Percentiles rank a stretch among this genome's conserved stretches.
Evolutionary conservation across 2,329 filamentous ascomycete species (phyloP).

Genomic region (Botrytis byssoidea): DNA sequence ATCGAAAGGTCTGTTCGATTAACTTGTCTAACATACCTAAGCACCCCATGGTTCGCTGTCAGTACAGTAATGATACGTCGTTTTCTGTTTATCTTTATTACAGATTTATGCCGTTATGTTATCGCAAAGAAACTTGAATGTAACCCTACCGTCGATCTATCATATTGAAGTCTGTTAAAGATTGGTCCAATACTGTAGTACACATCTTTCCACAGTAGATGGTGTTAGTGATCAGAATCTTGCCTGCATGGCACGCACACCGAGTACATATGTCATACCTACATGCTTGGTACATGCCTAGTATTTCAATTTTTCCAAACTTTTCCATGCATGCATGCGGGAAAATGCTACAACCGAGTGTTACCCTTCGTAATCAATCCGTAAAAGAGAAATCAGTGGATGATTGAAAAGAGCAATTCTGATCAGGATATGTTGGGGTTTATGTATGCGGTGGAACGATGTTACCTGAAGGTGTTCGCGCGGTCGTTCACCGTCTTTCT

Average conservation of each 20-base stretch:
- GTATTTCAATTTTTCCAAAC: background rate
- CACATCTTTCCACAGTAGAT: background rate
- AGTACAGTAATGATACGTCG: background rate
- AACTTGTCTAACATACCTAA: background rate
- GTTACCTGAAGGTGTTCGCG: background rate
- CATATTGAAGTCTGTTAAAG: background rate
- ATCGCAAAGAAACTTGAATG: background rate
- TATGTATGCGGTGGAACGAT: background rate
- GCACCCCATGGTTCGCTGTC: background rate
- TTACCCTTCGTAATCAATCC: background rate
- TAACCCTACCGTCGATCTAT: background rate
- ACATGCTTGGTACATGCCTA: background rate
- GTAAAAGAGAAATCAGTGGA: background rate
- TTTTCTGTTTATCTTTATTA: background rate
- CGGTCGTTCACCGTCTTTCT: background rate
- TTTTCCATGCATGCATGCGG: background rate
- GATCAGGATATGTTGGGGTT: background rate
- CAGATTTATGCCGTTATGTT: background rate
- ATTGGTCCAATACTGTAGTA: background rate
- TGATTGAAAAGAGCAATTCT: background rate
- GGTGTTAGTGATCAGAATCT: background rate
- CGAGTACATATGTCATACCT: conserved; percentile 3
- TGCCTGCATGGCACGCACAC: background rate
- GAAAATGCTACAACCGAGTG: background rate
- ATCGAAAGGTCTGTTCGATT: background rate